These are phyloP conservation scores for Candida caryicola DNA, from an alignment of 805 yeast genomes.

Conservation along the genomic window DNA sequence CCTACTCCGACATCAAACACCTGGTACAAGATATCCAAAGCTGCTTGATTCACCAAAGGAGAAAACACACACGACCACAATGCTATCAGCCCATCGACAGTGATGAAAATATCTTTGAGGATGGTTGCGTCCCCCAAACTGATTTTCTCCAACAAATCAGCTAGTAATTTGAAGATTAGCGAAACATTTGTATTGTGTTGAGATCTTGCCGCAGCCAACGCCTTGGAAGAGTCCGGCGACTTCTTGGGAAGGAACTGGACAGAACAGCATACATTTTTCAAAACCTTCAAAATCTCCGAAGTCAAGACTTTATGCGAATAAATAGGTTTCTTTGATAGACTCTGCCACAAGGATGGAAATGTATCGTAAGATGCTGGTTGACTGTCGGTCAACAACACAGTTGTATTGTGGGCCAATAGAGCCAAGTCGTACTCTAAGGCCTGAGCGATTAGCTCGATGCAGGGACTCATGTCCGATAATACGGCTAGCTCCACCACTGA, in stretches of 20 bases:
- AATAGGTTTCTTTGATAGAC: conserved; percentile 13
- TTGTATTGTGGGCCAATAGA: conserved; percentile 25
- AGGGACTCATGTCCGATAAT: conserved; percentile 4
- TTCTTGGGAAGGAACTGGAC: conserved; percentile 21
- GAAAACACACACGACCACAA: conserved; percentile 76
- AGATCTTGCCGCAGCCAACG: conserved; percentile 21
- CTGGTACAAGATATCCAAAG: conserved; percentile 69
- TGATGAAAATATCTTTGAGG: conserved; percentile 21
- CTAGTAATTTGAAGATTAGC: conserved; percentile 18
- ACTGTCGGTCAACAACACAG: conserved; percentile 15
- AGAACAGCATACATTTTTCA: conserved; percentile 17
- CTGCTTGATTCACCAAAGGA: conserved; percentile 63
- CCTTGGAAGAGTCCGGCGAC: conserved; percentile 18
- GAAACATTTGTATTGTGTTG: conserved; percentile 32
- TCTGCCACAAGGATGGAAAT: conserved; percentile 32
- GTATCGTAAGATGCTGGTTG: conserved; percentile 31
- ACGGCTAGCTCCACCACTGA: conserved; percentile 23
- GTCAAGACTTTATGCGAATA: conserved; percentile 13
- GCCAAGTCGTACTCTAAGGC: conserved; percentile 19
- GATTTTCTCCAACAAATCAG: conserved; percentile 28
- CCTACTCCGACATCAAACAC: conserved; percentile 60
- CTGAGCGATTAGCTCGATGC: conserved; percentile 11
- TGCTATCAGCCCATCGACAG: conserved; percentile 48
- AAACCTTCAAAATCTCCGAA: conserved; percentile 9
- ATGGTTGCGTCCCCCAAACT: conserved; percentile 28